Percentiles rank a stretch among this genome's conserved stretches.
Conservation (phyloP, 768 basidiomycete species). For the Trametes gibbosa region DNA sequence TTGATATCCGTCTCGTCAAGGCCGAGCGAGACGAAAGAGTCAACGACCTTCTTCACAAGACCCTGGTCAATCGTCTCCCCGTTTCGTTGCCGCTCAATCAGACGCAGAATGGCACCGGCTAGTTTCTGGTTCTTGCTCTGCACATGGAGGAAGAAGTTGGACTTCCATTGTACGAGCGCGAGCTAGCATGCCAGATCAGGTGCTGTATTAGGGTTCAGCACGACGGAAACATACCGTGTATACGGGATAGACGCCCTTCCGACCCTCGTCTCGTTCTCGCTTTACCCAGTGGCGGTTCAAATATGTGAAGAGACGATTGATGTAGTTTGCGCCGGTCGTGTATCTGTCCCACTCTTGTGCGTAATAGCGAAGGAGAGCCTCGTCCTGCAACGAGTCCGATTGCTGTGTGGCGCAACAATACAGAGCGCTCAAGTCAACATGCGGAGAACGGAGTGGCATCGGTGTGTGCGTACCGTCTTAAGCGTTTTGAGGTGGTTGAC, state of each 20-base stretch:
- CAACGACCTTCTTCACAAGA: conserved; percentile 90
- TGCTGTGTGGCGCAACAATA: conserved; percentile 44
- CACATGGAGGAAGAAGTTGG: conserved; percentile 85
- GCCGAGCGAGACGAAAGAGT: conserved; percentile 93
- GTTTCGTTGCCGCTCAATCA: conserved; percentile 92
- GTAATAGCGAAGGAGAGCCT: conserved; percentile 87
- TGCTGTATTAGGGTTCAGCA: background rate
- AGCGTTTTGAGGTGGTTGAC: conserved; percentile 70
- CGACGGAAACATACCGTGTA: conserved; percentile 71
- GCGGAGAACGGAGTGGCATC: conserved; percentile 19
- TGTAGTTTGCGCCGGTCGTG: conserved; percentile 95
- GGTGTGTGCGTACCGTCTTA: conserved; percentile 51
- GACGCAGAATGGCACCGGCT: conserved; percentile 79
- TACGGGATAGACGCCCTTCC: conserved; percentile 91
- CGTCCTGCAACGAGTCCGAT: conserved; percentile 79
- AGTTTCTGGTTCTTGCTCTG: conserved; percentile 81
- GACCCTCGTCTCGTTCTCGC: conserved; percentile 94
- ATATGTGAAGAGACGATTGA: conserved; percentile 96
- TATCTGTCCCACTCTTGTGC: conserved; percentile 94
- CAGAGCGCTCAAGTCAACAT: conserved; percentile 8
- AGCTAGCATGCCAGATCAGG: conserved; percentile 45
- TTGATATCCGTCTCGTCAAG: conserved; percentile 90
- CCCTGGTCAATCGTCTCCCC: conserved; percentile 93
- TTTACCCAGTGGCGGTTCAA: conserved; percentile 99
- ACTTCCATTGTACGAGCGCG: conserved; percentile 94